Evolutionary conservation across 2,329 filamentous ascomycete species (phyloP).

Genomic region (Aphanocladium album): DNA sequence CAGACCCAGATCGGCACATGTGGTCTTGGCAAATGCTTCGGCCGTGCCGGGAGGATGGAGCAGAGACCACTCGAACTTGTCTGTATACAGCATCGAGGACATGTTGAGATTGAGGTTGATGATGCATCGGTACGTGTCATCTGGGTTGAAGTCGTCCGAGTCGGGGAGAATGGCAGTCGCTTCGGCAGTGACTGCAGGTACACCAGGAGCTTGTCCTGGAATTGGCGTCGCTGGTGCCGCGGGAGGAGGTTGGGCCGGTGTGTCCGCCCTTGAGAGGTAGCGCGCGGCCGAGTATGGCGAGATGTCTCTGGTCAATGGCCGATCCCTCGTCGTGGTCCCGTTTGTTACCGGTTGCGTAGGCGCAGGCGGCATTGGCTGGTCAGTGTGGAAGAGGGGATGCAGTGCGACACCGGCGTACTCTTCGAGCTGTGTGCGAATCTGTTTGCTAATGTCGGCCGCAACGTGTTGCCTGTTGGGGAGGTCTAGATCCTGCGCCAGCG

Average conservation of each 20-base stretch:
- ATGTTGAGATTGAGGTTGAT: constrained; percentile 88
- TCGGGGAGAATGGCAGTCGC: constrained; percentile 58
- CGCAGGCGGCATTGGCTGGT: constrained; percentile 21
- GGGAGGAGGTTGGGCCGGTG: constrained; percentile 48
- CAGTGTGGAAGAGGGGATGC: constrained; percentile 81
- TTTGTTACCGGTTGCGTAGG: constrained; percentile 15
- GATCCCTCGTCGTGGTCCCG: constrained; percentile 18
- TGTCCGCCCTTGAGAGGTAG: constrained; percentile 47
- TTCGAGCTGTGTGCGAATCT: constrained; percentile 91
- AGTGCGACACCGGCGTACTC: constrained; percentile 93
- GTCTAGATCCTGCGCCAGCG: constrained; percentile 87
- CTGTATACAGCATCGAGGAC: constrained; percentile 84
- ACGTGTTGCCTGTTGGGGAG: constrained; percentile 68
- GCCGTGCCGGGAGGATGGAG: constrained; percentile 87
- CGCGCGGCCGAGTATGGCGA: constrained; percentile 31
- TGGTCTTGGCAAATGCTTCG: constrained; percentile 86
- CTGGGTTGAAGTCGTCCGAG: constrained; percentile 75
- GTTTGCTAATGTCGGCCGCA: constrained; percentile 78
- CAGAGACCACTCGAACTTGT: constrained; percentile 97
- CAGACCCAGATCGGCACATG: constrained; percentile 86
- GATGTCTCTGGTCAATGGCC: constrained; percentile 33
- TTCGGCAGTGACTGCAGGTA: constrained; percentile 60
- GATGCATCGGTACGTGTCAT: constrained; percentile 92
- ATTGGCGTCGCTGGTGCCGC: constrained; percentile 47
- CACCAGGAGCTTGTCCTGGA: constrained; percentile 30